Base-by-base conservation (phyloP, 1,284 basidiomycete species). In the Bjerkandera adusta region DNA sequence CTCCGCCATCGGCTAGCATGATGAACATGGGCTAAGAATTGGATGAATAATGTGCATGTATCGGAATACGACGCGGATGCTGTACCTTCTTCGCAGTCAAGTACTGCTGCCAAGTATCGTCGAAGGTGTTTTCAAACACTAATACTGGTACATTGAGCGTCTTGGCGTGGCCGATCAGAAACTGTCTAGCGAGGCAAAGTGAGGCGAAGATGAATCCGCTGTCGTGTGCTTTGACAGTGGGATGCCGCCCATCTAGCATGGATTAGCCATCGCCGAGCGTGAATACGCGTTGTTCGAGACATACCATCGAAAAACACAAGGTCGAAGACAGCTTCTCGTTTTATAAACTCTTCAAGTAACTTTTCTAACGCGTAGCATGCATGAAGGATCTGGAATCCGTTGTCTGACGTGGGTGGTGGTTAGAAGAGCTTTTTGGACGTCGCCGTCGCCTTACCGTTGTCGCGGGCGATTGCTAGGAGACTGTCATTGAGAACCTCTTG, bases 231-330 rank as follows among this genome's bases (percentile, higher is more conserved):
- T 55, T 57, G 15, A 76, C 42, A 0, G 72, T 71, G 5, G 63
- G 48, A 55, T 77, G 71, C 26, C 69, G 64, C 40, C 63, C 67
- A 22, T 65, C 76, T 82, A 29, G 21, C n/a, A 12, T 35, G 4
- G 21, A 37, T 36, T 13, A n/a, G n/a, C n/a, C n/a, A n/a, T n/a
- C n/a, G n/a, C n/a, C 22, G 16, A 49, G 22, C 47, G 43, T 16
- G 37, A 15, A 21, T 29, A 40, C 20, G 24, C n/a, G 27, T 27
- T 25, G 11, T 10, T n/a, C 5, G 21, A 34, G 20, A 57, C 69
- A 34, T 43, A 80, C 84, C 69, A 45, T 77, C 61, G 68, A 75
- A 86, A 57, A 86, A 85, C 4, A 79, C 76, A 22, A 87, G 64
- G 26, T 85, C 80, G 48, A 85, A 83, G n/a, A 71, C 70, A 0